phyloP scores from a whole-genome alignment of 371 early-diverging fungal genomes.

The Cokeromyces recurvatus region DNA sequence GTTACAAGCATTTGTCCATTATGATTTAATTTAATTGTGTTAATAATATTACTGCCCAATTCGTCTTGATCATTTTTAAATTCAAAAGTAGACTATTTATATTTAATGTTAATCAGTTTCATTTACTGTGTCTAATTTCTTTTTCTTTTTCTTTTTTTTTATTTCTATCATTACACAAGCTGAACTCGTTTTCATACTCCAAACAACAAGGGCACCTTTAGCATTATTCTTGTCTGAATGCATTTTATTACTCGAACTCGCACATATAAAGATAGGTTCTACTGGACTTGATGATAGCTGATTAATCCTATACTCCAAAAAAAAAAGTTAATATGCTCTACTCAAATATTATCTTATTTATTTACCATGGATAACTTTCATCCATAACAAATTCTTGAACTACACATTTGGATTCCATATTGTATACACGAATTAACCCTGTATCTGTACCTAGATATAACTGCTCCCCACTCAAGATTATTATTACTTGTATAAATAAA shows the following conservation, averaged over 20 bases:
- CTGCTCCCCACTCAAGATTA: too few relatives aligned
- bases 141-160: background rate
- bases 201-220: slow-evolving; percentile 45
- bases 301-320: slow-evolving; percentile 34
- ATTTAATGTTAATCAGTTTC: too few relatives aligned
- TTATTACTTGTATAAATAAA: too few relatives aligned
- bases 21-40: slow-evolving; percentile 57
- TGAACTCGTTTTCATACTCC: slow-evolving; percentile 60
- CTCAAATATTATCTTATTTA: background rate
- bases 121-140: background rate
- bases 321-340: background rate
- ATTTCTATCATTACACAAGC: slow-evolving; percentile 33
- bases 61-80: slow-evolving; percentile 21
- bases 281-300: slow-evolving; percentile 57
- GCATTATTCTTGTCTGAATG: slow-evolving; percentile 5
- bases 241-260: slow-evolving; percentile 36
- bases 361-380: slow-evolving; percentile 48
- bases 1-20: slow-evolving; percentile 63
- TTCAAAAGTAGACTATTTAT: slow-evolving; percentile 23
- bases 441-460: slow-evolving; percentile 57
- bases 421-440: slow-evolving; percentile 53
- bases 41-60: slow-evolving; percentile 34
- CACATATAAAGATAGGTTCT: slow-evolving; percentile 52
- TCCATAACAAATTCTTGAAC: slow-evolving; percentile 58
- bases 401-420: slow-evolving; percentile 51